A percentile compares a stretch with the other conserved stretches of the same genome.
These are phyloP conservation scores for Venturia pyrina DNA, from an alignment of 2,329 filamentous ascomycete species.

Conservation along the genomic window DNA sequence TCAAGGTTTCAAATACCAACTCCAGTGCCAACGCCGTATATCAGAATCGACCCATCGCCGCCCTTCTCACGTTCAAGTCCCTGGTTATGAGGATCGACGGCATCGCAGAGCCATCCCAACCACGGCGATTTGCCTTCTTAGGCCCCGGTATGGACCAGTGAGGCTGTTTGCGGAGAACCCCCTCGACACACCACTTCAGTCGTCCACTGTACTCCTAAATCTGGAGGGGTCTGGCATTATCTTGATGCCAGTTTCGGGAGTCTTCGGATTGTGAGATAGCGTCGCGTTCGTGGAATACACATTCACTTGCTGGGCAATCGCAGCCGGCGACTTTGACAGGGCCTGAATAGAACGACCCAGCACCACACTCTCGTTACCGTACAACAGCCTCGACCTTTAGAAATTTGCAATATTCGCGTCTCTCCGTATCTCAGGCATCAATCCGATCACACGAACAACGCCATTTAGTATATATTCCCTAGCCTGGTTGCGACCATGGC, in stretches of 20 bases:
- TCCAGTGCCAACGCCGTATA: neutral
- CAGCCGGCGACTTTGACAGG: neutral
- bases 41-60: neutral
- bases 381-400: neutral
- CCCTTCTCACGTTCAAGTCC: neutral
- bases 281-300: neutral
- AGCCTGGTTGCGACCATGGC: neutral
- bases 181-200: neutral
- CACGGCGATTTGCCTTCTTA: neutral
- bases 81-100: neutral
- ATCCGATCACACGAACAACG: neutral
- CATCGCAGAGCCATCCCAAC: neutral
- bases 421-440: neutral
- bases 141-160: neutral
- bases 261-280: neutral
- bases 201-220: neutral
- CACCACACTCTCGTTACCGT: neutral
- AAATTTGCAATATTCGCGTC: too few species aligned
- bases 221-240: neutral
- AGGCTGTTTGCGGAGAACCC: neutral
- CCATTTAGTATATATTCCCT: neutral
- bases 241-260: neutral
- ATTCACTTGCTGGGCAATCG: neutral
- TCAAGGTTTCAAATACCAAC: neutral
- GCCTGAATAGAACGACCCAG: neutral